These are phyloP conservation scores for Apiotrichum domesticum DNA, from an alignment of 1,284 basidiomycete species.

Conservation along the genomic window DNA sequence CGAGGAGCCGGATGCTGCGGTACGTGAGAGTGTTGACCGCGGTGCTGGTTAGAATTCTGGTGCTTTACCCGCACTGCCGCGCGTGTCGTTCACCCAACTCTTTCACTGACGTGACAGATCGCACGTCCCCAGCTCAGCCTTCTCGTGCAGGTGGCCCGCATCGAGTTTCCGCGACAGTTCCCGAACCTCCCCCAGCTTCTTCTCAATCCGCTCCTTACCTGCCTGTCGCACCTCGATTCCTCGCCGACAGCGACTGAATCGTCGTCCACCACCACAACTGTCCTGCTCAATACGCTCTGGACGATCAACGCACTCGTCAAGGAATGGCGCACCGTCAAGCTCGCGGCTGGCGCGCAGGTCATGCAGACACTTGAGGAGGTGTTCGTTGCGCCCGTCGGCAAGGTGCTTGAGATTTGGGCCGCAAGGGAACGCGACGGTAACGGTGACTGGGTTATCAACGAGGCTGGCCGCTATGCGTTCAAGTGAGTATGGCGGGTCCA, in stretches of 20 bases:
- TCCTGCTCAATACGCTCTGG: conserved; percentile 46
- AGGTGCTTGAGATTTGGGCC: conserved; percentile 36
- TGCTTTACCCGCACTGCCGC: too few relatives aligned
- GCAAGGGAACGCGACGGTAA: conserved; percentile 26
- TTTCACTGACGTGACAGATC: conserved; percentile 25
- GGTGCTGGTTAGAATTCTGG: too few relatives aligned
- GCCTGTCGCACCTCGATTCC: conserved; percentile 25
- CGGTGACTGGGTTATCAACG: conserved; percentile 37
- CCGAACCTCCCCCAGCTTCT: conserved; percentile 38
- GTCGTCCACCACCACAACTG: conserved; percentile 26
- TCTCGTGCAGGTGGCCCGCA: conserved; percentile 42
- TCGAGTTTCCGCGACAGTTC: conserved; percentile 40
- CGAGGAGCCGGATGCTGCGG: conserved; percentile 37
- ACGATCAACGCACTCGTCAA: conserved; percentile 47
- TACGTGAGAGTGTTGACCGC: conserved; percentile 13
- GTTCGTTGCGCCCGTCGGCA: conserved; percentile 31
- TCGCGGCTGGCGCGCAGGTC: conserved; percentile 38
- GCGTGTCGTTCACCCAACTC: too few relatives aligned
- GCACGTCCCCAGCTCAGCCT: conserved; percentile 43
- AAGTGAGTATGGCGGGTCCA: conserved; percentile 29
- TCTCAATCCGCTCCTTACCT: conserved; percentile 35
- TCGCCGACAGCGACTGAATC: conserved; percentile 12
- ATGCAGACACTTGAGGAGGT: conserved; percentile 38
- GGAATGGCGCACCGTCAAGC: conserved; percentile 45
- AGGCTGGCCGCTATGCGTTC: conserved; percentile 45